Percentiles rank a stretch among this genome's conserved stretches.
phyloP scores from a whole-genome alignment of 352 stramenopile species.

The Phytophthora fragariaefolia region DNA sequence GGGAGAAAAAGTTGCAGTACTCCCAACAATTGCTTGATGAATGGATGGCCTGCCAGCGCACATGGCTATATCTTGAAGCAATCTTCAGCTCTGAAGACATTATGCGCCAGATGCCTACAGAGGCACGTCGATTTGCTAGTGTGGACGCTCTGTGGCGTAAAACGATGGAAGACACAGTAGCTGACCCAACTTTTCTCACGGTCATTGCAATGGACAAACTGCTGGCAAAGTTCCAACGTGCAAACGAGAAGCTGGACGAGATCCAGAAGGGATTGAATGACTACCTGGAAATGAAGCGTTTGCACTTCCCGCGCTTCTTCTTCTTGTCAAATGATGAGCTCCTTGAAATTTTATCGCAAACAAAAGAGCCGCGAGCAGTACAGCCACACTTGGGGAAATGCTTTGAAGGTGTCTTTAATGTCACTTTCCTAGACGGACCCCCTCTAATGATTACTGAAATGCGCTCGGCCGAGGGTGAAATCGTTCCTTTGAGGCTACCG shows the following conservation, averaged over 20 bases:
- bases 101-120: conserved; percentile 95
- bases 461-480: conserved; percentile 93
- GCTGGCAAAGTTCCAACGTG: conserved; percentile 92
- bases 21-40: conserved; percentile 93
- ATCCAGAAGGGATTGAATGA: conserved; percentile 95
- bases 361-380: conserved; percentile 93
- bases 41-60: conserved; percentile 94
- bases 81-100: conserved; percentile 97
- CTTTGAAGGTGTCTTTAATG: conserved; percentile 92
- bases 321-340: conserved; percentile 95
- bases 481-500: conserved; percentile 78
- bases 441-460: conserved; percentile 94
- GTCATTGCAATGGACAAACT: conserved; percentile 91
- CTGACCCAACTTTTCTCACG: conserved; percentile 90
- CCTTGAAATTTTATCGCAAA: conserved; percentile 94
- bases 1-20: conserved; percentile 91
- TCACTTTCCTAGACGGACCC: conserved; percentile 87
- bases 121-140: conserved; percentile 88
- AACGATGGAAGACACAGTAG: conserved; percentile 92
- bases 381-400: conserved; percentile 92
- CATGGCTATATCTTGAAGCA: conserved; percentile 96
- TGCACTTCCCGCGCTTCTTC: conserved; percentile 95
- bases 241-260: conserved; percentile 94
- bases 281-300: conserved; percentile 94
- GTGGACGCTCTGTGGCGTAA: conserved; percentile 93